phyloP scores from a whole-genome alignment of 129 eudicot genomes.

The Gnaphalium uliginosum region DNA sequence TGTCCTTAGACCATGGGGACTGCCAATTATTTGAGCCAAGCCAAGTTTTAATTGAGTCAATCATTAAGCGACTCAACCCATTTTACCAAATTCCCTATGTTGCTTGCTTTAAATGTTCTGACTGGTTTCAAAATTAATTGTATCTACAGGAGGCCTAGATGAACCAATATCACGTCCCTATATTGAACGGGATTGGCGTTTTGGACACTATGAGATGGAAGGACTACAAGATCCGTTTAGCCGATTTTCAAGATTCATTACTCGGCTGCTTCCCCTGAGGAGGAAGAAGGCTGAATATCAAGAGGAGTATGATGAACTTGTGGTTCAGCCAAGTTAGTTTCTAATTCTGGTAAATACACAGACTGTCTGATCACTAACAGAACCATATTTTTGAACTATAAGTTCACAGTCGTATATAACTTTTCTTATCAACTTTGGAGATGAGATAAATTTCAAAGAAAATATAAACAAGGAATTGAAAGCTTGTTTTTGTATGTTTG shows the following conservation, averaged over 20 bases:
- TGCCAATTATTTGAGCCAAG: neutral
- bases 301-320: constrained; percentile 47
- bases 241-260: constrained; percentile 56
- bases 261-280: constrained; percentile 44
- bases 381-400: constrained; percentile 7
- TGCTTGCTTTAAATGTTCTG: constrained; percentile 10
- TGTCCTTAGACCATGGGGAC: neutral
- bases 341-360: neutral
- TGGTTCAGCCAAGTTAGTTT: constrained; percentile 43
- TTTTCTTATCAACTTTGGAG: neutral
- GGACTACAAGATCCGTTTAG: constrained; percentile 89
- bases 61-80: neutral
- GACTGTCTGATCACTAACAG: constrained; percentile 6
- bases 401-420: neutral
- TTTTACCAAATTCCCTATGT: constrained; percentile 9
- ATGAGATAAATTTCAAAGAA: neutral
- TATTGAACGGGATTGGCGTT: constrained; percentile 80
- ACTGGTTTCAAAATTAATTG: constrained; percentile 4
- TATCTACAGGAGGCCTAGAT: constrained; percentile 81
- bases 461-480: neutral
- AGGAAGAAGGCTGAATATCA: constrained; percentile 44
- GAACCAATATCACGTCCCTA: constrained; percentile 69
- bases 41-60: neutral
- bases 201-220: constrained; percentile 97
- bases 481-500: neutral